Conservation (phyloP, 176 grass and related monocot species). For the Themeda triandra region DNA sequence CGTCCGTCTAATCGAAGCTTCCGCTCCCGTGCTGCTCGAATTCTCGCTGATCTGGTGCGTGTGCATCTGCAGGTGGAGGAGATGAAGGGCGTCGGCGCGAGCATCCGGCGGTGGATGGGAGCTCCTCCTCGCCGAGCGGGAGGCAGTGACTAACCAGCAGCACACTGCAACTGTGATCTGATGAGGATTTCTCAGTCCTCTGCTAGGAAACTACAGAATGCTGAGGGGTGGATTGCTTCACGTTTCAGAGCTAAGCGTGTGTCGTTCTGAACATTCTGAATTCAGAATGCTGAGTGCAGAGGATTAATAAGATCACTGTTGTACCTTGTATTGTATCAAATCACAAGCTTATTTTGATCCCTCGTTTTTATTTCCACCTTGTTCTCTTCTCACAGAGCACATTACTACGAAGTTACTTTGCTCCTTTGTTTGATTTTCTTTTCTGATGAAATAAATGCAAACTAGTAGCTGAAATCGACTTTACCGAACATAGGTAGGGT, state of each 20-base stretch:
- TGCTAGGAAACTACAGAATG: neutral
- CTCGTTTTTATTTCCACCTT: neutral
- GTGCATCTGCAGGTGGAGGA: constrained; percentile 49
- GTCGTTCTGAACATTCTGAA: neutral
- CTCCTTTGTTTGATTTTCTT: neutral
- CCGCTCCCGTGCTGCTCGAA: neutral
- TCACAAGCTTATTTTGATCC: neutral
- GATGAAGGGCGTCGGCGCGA: constrained; percentile 55
- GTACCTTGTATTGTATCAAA: neutral
- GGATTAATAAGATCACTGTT: neutral
- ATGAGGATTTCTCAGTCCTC: neutral
- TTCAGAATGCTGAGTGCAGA: neutral
- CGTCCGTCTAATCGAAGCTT: neutral
- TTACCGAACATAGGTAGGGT: neutral
- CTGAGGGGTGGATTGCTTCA: neutral
- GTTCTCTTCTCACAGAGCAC: neutral
- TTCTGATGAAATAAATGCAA: neutral
- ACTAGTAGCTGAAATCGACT: neutral
- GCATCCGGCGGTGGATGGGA: constrained; percentile 65
- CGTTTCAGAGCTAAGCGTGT: neutral
- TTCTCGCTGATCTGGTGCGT: neutral
- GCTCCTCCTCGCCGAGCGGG: constrained; percentile 46
- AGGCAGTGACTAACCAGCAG: constrained; percentile 4
- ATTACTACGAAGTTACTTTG: neutral
- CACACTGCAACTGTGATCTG: neutral